Conservation (phyloP, 2,329 filamentous ascomycete genomes). For the Pestalotiopsis sp. region DNA sequence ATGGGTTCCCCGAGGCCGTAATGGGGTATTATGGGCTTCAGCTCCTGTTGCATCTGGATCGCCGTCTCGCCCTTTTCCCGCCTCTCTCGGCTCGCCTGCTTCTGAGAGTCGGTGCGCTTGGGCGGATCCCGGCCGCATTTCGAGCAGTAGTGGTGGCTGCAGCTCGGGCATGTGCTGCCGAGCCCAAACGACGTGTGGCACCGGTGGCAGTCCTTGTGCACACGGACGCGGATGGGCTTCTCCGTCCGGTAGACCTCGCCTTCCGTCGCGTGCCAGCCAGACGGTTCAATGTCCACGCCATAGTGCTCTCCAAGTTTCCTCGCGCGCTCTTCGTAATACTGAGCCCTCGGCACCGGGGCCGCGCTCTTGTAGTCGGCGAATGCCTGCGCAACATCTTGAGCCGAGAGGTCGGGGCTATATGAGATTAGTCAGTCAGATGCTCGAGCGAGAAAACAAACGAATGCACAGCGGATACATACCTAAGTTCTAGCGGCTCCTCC, state of each 20-base stretch:
- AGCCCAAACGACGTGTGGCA: conserved; percentile 76
- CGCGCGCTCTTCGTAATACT: conserved; percentile 59
- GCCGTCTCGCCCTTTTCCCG: conserved; percentile 43
- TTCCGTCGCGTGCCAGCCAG: conserved; percentile 54
- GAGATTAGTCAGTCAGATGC: background rate
- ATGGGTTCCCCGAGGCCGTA: conserved; percentile 53
- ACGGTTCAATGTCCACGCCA: conserved; percentile 57
- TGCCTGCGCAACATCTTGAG: background rate
- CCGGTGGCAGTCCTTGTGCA: conserved; percentile 79
- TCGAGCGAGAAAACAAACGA: background rate
- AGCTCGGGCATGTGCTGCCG: conserved; percentile 74
- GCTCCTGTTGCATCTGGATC: conserved; percentile 59
- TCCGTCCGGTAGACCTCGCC: conserved; percentile 67
- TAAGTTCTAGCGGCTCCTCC: background rate
- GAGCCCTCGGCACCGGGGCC: conserved; percentile 47
- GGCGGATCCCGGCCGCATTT: conserved; percentile 77
- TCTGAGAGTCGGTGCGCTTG: conserved; percentile 61
- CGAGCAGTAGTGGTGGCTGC: conserved; percentile 79
- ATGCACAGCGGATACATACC: background rate
- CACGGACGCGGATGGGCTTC: conserved; percentile 77
- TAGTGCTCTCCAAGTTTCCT: conserved; percentile 58
- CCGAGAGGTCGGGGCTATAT: background rate
- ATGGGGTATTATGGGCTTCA: conserved; percentile 55
- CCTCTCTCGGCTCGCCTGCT: conserved; percentile 53
- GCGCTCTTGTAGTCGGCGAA: conserved; percentile 29